These are phyloP conservation scores for Kwoniella sp. DNA, from an alignment of 768 basidiomycete genomes.

Conservation along the genomic window DNA sequence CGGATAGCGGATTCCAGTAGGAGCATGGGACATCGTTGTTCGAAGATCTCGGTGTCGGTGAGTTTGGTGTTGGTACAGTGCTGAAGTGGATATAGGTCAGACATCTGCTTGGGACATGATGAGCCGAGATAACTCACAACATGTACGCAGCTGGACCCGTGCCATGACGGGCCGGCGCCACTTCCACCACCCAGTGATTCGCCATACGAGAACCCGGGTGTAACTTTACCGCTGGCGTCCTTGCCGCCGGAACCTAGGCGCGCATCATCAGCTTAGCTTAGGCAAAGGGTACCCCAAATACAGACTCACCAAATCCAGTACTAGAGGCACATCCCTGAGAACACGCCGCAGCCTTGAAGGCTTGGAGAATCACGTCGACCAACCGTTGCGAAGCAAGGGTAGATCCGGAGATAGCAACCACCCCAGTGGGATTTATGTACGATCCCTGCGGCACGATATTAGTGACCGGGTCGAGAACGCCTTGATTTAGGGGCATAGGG, in stretches of 20 bases:
- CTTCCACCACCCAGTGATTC: conserved; percentile 59
- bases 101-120: conserved; percentile 1
- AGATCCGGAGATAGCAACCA: conserved; percentile 71
- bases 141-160: conserved; percentile 42
- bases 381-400: conserved; percentile 70
- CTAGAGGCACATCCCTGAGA: conserved; percentile 38
- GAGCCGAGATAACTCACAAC: neutral
- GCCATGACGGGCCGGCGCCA: conserved; percentile 48
- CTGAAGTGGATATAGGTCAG: conserved; percentile 30
- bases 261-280: conserved; percentile 82
- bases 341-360: conserved; percentile 61
- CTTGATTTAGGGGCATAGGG: conserved; percentile 49
- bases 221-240: conserved; percentile 20
- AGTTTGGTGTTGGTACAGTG: conserved; percentile 28
- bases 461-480: conserved; percentile 51
- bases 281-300: neutral
- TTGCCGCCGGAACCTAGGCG: conserved; percentile 51
- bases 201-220: conserved; percentile 65
- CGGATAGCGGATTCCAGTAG: conserved; percentile 38
- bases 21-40: conserved; percentile 41
- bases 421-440: conserved; percentile 75
- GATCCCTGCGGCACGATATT: conserved; percentile 80
- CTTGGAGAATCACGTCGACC: conserved; percentile 88
- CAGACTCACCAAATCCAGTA: conserved; percentile 33
- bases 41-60: conserved; percentile 34